Base-by-base conservation (phyloP, 139 green algal species). In the Axilococcus clingmanii region DNA sequence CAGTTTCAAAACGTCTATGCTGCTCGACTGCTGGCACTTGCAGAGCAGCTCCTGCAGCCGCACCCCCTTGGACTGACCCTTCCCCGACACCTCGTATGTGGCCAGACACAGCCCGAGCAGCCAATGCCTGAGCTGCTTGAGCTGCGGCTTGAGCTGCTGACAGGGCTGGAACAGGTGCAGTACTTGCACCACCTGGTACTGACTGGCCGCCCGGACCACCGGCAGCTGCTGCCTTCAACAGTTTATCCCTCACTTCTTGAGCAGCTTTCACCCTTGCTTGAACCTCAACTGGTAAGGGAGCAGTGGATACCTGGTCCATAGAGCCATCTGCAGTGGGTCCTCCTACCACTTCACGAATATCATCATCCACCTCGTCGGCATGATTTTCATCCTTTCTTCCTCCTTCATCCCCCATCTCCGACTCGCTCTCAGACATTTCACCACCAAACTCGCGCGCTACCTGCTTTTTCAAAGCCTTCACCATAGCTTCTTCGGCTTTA, bases 401-500 rank as follows among this genome's bases (percentile, higher is more conserved):
- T 27, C 14, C 30, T 24, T 24, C 68, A 2, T 43, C 69, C 0
- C 81, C 81, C 12, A 79, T 67, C 16, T 65, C 62, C 0, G 9
- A 19, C 24, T 74, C 62, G 22, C 71, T 65, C 30, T 59, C 61
- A n/a, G 76, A 42, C 17, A 71, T 63, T 57, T 75, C 81, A n/a
- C 61, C 54, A 7, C 48, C 54, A 35, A 73, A 49, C 61, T 85
- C 86, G 41, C 65, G 59, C 8, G 54, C 24, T 41, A 72, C 68
- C 20, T 19, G 29, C 63, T 75, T 76, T 4, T 57, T 55, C 20
- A 40, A 29, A 4, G 65, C 64, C 66, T 79, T 81, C 41, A 68
- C 54, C 40, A 55, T 48, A 22, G 85, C 79, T 20, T 94, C 88
- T 68, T 97, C 90, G 19, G 64, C 52, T n/a, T 69, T 52, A 68